phyloP scores from a whole-genome alignment of 2,329 filamentous ascomycete species.

The Colletotrichum godetiae region DNA sequence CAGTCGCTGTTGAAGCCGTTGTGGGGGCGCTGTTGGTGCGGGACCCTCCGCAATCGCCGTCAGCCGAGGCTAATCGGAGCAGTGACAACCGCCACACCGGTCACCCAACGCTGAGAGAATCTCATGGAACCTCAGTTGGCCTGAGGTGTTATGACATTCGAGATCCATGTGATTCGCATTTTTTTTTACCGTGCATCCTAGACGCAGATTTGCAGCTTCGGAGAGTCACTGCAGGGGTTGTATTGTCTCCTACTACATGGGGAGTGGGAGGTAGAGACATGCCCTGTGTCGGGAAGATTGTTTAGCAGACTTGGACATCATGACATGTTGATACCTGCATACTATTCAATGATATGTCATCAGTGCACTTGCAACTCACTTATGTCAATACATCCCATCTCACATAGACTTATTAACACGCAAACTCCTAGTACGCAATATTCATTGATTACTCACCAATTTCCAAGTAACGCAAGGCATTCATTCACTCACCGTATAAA shows the following conservation, averaged over 20 bases:
- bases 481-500: neutral
- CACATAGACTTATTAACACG: too few species aligned
- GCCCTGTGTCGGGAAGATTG: too few species aligned
- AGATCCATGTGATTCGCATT: neutral
- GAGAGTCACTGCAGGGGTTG: neutral
- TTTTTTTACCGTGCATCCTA: neutral
- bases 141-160: neutral
- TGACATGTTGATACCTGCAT: too few species aligned
- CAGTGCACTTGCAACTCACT: too few species aligned
- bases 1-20: conserved; percentile 11
- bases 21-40: conserved; percentile 16
- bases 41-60: conserved; percentile 21
- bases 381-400: too few species aligned
- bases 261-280: neutral
- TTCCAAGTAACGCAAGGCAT: neutral
- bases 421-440: neutral
- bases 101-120: conserved; percentile 8
- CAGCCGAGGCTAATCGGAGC: conserved; percentile 31
- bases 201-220: too few species aligned
- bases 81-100: conserved; percentile 5
- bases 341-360: too few species aligned
- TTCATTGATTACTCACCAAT: neutral
- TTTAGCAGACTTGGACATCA: too few species aligned
- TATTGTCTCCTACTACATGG: neutral
- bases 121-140: conserved; percentile 16